Evolutionary conservation across 352 stramenopile species (phyloP).

Genomic region (Phytophthora citrophthora): DNA sequence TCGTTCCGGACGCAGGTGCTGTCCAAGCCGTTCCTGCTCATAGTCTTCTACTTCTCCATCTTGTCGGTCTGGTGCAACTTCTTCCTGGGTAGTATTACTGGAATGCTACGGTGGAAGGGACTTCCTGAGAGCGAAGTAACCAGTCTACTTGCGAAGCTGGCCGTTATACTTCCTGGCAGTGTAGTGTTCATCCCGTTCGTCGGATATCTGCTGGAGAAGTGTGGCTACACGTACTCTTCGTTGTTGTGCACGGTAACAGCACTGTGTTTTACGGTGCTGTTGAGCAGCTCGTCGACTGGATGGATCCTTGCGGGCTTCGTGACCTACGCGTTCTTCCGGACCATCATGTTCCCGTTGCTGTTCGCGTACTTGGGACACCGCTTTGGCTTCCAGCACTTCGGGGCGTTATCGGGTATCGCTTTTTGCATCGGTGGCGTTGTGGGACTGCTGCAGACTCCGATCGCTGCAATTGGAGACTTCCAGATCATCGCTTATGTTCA

Average conservation of each 20-base stretch:
- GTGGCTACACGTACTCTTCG: constrained; percentile 68
- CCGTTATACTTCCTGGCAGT: constrained; percentile 68
- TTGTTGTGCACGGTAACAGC: constrained; percentile 48
- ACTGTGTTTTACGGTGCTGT: constrained; percentile 54
- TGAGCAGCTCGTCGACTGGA: constrained; percentile 41
- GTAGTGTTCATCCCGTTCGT: constrained; percentile 80
- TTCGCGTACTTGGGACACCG: constrained; percentile 82
- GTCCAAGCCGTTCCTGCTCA: constrained; percentile 71
- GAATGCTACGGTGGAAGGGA: constrained; percentile 58
- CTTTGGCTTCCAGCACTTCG: constrained; percentile 89
- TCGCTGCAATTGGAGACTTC: constrained; percentile 60
- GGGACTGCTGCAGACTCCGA: constrained; percentile 68
- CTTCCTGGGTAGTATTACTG: constrained; percentile 75
- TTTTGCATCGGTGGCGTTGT: constrained; percentile 75
- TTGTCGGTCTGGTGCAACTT: constrained; percentile 87
- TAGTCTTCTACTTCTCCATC: constrained; percentile 78
- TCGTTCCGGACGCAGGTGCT: constrained; percentile 72
- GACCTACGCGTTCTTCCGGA: constrained; percentile 82
- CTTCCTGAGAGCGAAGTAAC: constrained; percentile 48
- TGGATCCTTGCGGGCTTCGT: constrained; percentile 67
- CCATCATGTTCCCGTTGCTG: constrained; percentile 84
- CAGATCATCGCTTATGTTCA: constrained; percentile 52
- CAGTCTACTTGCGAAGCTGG: constrained; percentile 56
- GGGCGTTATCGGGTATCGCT: constrained; percentile 75
- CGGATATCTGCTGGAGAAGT: constrained; percentile 72